Conservation (phyloP, 495 filamentous ascomycete genomes). For the Trichoderma orchidacearum region DNA sequence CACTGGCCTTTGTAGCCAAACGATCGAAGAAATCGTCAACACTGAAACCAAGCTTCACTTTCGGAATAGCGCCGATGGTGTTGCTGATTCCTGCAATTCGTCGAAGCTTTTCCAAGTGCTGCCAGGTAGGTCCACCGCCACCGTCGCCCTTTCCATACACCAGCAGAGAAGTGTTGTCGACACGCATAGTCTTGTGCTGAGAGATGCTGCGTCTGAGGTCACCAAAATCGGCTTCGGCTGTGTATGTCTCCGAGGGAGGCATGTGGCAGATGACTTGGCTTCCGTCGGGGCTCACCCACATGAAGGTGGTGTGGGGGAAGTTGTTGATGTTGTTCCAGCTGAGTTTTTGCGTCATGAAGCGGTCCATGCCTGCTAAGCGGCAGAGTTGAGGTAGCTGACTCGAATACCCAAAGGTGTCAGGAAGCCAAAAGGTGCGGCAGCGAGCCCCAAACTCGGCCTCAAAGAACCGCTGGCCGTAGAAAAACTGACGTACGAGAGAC, state of each 20-base stretch:
- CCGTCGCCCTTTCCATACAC: conserved; percentile 96
- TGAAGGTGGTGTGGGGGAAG: conserved; percentile 96
- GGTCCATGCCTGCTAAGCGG: conserved; percentile 79
- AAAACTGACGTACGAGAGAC: conserved; percentile 85
- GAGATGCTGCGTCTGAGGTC: conserved; percentile 83
- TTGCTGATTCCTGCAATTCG: conserved; percentile 92
- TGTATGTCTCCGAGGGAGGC: conserved; percentile 89
- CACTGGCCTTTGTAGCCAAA: conserved; percentile 60
- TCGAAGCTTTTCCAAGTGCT: conserved; percentile 86
- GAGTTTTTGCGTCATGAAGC: conserved; percentile 96
- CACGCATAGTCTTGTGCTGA: conserved; percentile 90
- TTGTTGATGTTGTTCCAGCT: conserved; percentile 95
- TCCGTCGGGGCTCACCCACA: conserved; percentile 90
- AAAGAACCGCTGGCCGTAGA: conserved; percentile 90
- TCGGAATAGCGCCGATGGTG: conserved; percentile 65
- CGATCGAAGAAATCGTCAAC: conserved; percentile 94
- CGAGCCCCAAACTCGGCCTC: conserved; percentile 86
- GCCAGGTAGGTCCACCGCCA: conserved; percentile 87
- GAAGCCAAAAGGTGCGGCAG: conserved; percentile 88
- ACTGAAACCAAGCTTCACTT: conserved; percentile 77
- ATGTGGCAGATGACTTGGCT: conserved; percentile 97
- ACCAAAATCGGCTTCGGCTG: conserved; percentile 85
- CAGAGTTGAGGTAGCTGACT: conserved; percentile 88
- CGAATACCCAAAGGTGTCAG: conserved; percentile 96
- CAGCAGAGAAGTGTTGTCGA: conserved; percentile 74